phyloP scores from a whole-genome alignment of 805 yeast species.

The Wickerhamomyces kurtzmanii region DNA sequence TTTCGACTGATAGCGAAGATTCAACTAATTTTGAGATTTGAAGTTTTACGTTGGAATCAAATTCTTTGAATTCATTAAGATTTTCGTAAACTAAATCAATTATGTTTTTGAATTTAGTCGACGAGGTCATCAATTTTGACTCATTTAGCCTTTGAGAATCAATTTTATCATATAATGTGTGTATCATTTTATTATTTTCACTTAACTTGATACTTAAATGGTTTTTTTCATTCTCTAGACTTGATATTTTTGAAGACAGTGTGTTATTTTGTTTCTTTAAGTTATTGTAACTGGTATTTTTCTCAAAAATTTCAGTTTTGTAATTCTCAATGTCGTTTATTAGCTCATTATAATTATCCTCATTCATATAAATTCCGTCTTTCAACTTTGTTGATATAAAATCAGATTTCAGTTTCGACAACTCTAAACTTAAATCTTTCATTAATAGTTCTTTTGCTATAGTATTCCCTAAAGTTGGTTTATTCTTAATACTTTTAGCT shows the following conservation, averaged over 20 bases:
- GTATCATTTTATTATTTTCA: conserved; percentile 14
- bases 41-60: no score
- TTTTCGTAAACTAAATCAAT: conserved; percentile 20
- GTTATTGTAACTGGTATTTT: conserved; percentile 28
- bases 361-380: conserved; percentile 59
- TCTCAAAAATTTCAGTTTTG: conserved; percentile 39
- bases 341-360: conserved; percentile 43
- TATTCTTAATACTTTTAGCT: conserved; percentile 72
- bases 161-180: conserved; percentile 18
- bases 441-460: conserved; percentile 41
- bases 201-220: conserved; percentile 10
- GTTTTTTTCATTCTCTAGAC: conserved; percentile 12
- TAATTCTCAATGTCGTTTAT: conserved; percentile 37
- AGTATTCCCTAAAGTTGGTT: conserved; percentile 52
- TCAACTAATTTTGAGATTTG: no score
- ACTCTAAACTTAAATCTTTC: conserved; percentile 38
- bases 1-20: no score
- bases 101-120: conserved; percentile 20
- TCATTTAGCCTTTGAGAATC: conserved; percentile 22
- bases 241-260: conserved; percentile 8
- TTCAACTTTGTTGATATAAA: conserved; percentile 49
- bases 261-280: conserved; percentile 25
- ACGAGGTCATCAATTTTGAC: conserved; percentile 18
- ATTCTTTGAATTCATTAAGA: conserved; percentile 12
- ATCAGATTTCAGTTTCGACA: conserved; percentile 43